These are phyloP conservation scores for Chamaecyparis obtusa DNA, from an alignment of 75 land plant species.

Conservation along the genomic window DNA sequence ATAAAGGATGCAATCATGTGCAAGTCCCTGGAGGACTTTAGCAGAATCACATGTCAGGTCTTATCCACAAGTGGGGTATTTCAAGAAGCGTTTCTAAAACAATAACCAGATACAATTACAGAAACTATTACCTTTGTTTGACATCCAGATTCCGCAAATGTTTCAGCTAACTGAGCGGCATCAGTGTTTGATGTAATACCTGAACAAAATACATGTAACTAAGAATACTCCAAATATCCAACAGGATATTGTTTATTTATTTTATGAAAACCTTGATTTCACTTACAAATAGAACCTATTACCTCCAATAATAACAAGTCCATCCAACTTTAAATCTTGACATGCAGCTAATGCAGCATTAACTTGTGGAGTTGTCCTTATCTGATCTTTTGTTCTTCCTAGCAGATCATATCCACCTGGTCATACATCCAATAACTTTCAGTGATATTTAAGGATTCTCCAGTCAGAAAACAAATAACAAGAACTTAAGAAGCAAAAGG, in stretches of 20 bases:
- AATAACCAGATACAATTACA: neutral
- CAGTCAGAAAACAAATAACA: conserved; percentile 2
- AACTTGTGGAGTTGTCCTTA: conserved; percentile 88
- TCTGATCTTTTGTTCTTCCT: conserved; percentile 91
- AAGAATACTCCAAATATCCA: neutral
- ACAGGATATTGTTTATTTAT: neutral
- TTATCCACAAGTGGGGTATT: neutral
- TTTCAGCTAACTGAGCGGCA: conserved; percentile 97
- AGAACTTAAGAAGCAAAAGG: neutral
- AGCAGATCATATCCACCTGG: conserved; percentile 94
- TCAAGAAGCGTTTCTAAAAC: neutral
- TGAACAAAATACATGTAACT: conserved; percentile 21
- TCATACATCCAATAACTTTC: neutral
- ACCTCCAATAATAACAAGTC: conserved; percentile 96
- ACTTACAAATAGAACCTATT: conserved; percentile 2
- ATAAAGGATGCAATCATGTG: neutral
- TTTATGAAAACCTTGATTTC: conserved; percentile 9
- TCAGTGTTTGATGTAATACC: conserved; percentile 94
- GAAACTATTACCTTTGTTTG: conserved; percentile 67
- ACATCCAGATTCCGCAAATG: conserved; percentile 87
- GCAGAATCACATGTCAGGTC: neutral
- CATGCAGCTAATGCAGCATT: conserved; percentile 85
- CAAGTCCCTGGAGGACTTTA: neutral
- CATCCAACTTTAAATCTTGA: conserved; percentile 80
- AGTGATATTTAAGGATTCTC: conserved; percentile 2